Base-by-base conservation (phyloP, 345 rosid species). In the Gossypium anomalum region DNA sequence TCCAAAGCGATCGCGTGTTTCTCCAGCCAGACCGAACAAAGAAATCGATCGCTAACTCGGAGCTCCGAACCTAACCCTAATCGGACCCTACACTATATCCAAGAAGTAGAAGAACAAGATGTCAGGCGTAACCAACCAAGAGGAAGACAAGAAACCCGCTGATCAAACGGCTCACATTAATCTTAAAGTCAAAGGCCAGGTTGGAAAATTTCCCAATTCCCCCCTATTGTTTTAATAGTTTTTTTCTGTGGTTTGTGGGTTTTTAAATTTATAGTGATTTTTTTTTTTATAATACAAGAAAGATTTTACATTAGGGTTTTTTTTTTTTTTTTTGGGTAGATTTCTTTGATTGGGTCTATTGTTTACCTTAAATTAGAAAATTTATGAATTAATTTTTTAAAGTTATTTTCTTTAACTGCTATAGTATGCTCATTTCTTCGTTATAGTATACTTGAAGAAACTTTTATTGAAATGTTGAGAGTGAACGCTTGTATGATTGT, bases 151-250 rank as follows among this genome's bases (percentile, higher is more conserved):
- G 90, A 89, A 90, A 84, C 94, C 93, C 27, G 84, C 78, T 68
- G 98, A 88, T 59, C 89, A 87, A 77, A 75, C 88, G 14, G 92
- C 83, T 27, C 97, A 91, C 80, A 89, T 93, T 84, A 91, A 91
- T 29, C 97, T 93, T 56, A 93, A 93, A 75, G 98, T 93, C 77
- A 90, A 93, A 82, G 94, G 97, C 56, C 97, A 93, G 97, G 97
- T 92, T 66, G 7, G 12, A 34, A 47, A 63, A 63, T 15, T 29
- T 61, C 13, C 63, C 67, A 22, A 47, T n/a, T 76, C 61, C 5
- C 47, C 34, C 52, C 9, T 52, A 23, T 22, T 14, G 41, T 20
- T 17, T 29, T 12, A 47, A 47, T 47, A 47, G 4, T 47, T 29
- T 23, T 64, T 16, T 34, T 16, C 6, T 34, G 20, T 15, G 9